Conservation (phyloP, 139 green algal genomes). For the Nannochloris sp. region DNA sequence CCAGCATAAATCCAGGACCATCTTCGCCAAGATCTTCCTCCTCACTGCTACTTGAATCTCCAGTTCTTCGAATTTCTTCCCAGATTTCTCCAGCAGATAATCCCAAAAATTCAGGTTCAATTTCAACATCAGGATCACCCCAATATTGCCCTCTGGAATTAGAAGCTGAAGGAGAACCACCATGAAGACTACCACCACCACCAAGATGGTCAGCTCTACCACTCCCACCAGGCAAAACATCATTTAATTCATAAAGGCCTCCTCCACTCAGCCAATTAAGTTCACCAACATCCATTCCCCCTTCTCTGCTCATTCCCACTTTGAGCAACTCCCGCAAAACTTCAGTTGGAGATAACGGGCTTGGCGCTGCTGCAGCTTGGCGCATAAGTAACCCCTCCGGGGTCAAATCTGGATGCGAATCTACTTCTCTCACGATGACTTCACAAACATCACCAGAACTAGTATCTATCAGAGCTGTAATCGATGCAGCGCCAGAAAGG, state of each 20-base stretch:
- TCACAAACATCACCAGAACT: conserved; percentile 60
- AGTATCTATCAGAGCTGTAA: conserved; percentile 55
- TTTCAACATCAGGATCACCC: not conserved
- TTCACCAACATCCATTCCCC: not conserved
- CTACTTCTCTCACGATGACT: conserved; percentile 56
- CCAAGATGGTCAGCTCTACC: not conserved
- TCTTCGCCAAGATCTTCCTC: no score
- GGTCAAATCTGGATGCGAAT: conserved; percentile 22
- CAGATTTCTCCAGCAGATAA: no score
- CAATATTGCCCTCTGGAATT: not conserved
- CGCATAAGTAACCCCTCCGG: not conserved
- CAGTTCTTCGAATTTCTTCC: no score
- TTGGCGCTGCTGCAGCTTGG: not conserved
- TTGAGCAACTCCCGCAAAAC: conserved; percentile 7
- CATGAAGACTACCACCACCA: not conserved
- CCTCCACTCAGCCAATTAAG: no score
- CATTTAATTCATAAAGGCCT: not conserved
- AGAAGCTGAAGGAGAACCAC: not conserved
- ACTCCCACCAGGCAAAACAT: no score
- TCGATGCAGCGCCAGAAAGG: conserved; percentile 50
- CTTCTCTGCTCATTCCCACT: conserved; percentile 1
- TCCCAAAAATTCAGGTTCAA: no score
- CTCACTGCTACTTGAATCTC: no score
- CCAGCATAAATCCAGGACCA: no score
- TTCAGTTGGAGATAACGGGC: not conserved